Conservation (phyloP, 331 rosid genomes). For the Cydonia oblonga region DNA sequence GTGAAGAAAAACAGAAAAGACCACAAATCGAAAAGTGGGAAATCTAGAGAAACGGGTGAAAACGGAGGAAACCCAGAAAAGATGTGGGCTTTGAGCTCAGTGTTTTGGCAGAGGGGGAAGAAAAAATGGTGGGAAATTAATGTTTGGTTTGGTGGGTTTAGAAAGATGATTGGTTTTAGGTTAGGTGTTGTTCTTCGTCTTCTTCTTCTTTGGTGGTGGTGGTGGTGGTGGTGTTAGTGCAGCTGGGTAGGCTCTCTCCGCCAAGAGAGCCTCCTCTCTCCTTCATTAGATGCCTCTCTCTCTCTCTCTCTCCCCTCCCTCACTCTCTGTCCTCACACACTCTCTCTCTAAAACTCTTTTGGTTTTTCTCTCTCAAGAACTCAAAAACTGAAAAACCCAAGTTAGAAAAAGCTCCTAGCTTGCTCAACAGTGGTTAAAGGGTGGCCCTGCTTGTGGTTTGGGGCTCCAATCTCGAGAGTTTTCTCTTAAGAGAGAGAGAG, state of each 20-base stretch:
- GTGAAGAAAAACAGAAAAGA: not conserved
- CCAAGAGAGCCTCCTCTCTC: constrained; percentile 95
- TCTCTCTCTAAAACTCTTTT: not conserved
- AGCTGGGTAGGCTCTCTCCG: constrained; percentile 75
- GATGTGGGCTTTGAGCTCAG: not conserved
- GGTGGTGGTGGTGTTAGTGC: constrained; percentile 13
- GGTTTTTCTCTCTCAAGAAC: not conserved
- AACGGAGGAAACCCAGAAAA: not conserved
- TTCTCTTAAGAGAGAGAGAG: not conserved
- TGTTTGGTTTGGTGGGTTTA: not conserved
- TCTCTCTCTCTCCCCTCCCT: constrained; percentile 15
- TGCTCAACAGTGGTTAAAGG: constrained; percentile 3
- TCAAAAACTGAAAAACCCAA: constrained; percentile 8
- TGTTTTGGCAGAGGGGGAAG: not conserved
- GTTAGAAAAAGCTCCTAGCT: not conserved
- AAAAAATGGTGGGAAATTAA: constrained; percentile 10
- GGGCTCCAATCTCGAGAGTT: constrained; percentile 61
- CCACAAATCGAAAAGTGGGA: not conserved
- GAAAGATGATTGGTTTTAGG: constrained; percentile 12
- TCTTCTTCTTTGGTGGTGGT: constrained; percentile 17
- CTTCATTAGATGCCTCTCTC: constrained; percentile 46
- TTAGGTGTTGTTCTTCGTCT: not conserved
- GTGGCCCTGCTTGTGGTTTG: constrained; percentile 23
- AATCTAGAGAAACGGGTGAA: not conserved
- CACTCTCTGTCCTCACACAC: not conserved